Evolutionary conservation across 2,329 filamentous ascomycete genomes (phyloP).

Genomic region (Didymellaceae sp.): DNA sequence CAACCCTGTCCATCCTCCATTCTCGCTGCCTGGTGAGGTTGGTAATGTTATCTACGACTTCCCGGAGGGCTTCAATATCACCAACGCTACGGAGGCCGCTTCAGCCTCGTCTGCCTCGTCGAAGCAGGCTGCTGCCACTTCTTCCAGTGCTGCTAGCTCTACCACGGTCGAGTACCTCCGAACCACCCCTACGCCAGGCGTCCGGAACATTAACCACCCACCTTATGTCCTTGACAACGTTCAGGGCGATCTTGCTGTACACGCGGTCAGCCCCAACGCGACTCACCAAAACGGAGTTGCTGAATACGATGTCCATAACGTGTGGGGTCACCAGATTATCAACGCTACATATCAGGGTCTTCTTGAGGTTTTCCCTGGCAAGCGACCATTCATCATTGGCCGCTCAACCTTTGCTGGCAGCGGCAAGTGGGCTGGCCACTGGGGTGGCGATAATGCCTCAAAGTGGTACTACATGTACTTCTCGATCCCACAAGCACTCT

Average conservation of each 20-base stretch:
- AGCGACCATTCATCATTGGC: conserved; percentile 83
- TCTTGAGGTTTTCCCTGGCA: conserved; percentile 66
- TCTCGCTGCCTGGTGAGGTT: conserved; percentile 68
- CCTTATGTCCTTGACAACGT: conserved; percentile 79
- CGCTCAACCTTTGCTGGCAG: conserved; percentile 81
- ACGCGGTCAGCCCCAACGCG: conserved; percentile 78
- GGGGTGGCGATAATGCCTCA: conserved; percentile 76
- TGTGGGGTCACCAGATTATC: conserved; percentile 72
- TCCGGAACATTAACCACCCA: conserved; percentile 73
- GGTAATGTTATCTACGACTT: conserved; percentile 66
- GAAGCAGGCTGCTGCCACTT: conserved; percentile 55
- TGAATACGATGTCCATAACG: conserved; percentile 85
- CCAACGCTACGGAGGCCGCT: conserved; percentile 71
- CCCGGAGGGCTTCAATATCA: conserved; percentile 73
- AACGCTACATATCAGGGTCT: conserved; percentile 79
- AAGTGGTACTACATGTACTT: conserved; percentile 77
- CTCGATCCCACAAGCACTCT: conserved; percentile 78
- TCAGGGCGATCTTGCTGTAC: conserved; percentile 73
- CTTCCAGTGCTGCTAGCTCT: conserved; percentile 34
- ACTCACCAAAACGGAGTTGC: conserved; percentile 74
- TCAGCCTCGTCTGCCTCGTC: conserved; percentile 62
- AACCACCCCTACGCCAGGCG: conserved; percentile 67
- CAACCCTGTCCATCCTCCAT: conserved; percentile 73
- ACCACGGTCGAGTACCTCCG: conserved; percentile 57
- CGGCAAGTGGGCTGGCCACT: conserved; percentile 79